A percentile compares a stretch with the other conserved stretches of the same genome.
Conservation (phyloP, 805 yeast genomes). For the Candida arabinofermentans region DNA sequence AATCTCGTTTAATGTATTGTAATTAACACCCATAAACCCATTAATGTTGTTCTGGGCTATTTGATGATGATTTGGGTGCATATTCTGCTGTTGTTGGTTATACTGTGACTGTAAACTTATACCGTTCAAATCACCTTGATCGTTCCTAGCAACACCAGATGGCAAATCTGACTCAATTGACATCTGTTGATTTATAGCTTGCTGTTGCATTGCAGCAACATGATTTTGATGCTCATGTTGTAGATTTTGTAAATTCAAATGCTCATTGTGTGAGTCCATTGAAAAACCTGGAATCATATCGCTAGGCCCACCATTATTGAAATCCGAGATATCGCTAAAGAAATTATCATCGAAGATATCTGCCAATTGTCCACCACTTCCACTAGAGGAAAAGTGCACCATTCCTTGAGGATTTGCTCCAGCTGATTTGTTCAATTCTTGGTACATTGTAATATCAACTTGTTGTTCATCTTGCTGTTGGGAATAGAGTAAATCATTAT, state of each 20-base stretch:
- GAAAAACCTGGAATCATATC: conserved; percentile 12
- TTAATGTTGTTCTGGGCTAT: conserved; percentile 1
- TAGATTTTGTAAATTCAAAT: background rate
- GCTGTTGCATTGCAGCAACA: conserved; percentile 4
- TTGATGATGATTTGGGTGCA: background rate
- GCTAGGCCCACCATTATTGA: conserved; percentile 16
- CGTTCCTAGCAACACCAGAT: background rate
- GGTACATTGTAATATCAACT: conserved; percentile 5
- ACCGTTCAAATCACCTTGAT: background rate
- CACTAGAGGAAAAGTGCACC: background rate
- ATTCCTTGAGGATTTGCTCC: background rate
- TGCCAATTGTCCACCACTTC: conserved; percentile 10
- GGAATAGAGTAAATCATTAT: conserved; percentile 5
- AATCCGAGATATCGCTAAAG: conserved; percentile 29
- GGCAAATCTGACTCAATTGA: background rate
- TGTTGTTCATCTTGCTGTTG: conserved; percentile 10
- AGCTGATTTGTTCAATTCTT: conserved; percentile 7
- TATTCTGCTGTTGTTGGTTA: background rate
- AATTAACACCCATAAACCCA: conserved; percentile 8
- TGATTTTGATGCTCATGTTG: background rate
- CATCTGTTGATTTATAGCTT: background rate
- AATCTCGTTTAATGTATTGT: conserved; percentile 34
- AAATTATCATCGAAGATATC: conserved; percentile 33
- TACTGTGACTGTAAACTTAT: background rate
- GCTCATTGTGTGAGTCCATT: background rate